These are phyloP conservation scores for Mycosphaerella sp. DNA, from an alignment of 2,329 filamentous ascomycete genomes.

Conservation along the genomic window DNA sequence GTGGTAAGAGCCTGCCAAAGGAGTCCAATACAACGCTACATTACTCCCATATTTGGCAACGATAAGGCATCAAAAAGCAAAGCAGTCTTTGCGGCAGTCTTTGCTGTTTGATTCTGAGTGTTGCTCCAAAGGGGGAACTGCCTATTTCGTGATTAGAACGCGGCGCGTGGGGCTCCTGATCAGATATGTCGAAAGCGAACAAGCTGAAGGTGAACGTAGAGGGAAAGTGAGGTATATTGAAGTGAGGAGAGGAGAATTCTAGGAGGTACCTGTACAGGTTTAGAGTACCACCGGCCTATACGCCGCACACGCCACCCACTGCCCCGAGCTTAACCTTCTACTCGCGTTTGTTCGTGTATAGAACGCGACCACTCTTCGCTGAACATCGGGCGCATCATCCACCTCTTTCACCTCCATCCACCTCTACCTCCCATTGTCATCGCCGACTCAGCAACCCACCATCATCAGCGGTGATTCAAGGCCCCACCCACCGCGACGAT, in stretches of 20 bases:
- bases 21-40: no score
- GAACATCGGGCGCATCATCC: conserved; percentile 6
- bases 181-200: background rate
- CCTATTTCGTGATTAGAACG: no score
- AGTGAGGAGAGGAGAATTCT: background rate
- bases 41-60: no score
- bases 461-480: conserved; percentile 18
- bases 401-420: background rate
- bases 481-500: conserved; percentile 38
- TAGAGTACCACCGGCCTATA: no score
- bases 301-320: conserved; percentile 2
- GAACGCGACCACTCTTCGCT: conserved; percentile 5
- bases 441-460: conserved; percentile 10
- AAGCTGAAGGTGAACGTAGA: background rate
- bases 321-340: background rate
- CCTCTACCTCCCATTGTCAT: conserved; percentile 6
- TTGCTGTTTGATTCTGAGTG: no score
- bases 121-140: no score
- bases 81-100: no score
- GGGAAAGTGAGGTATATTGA: background rate
- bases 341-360: conserved; percentile 3
- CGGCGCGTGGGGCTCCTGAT: no score
- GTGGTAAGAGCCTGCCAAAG: no score
- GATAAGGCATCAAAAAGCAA: no score
- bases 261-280: background rate